Percentiles rank a stretch among this genome's conserved stretches.
These are phyloP conservation scores for Coemansia sp. DNA, from an alignment of 192 early-diverging fungal genomes.

Conservation along the genomic window DNA sequence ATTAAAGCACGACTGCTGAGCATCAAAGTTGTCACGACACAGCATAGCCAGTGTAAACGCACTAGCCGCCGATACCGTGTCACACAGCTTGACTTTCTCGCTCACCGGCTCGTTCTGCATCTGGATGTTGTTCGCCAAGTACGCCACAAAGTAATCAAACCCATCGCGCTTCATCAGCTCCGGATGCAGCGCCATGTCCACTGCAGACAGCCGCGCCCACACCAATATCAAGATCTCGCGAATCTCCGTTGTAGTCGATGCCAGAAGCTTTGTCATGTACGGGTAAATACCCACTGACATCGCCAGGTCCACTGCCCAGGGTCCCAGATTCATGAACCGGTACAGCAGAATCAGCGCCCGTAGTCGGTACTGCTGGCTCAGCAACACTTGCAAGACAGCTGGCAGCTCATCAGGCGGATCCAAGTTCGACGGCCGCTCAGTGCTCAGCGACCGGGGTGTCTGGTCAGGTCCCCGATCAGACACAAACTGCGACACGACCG, in stretches of 20 bases:
- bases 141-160: slow-evolving; percentile 89
- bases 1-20: slow-evolving; percentile 79
- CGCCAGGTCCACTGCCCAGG: slow-evolving; percentile 92
- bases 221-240: slow-evolving; percentile 95
- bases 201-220: slow-evolving; percentile 94
- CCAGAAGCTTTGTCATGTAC: slow-evolving; percentile 93
- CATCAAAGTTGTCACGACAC: slow-evolving; percentile 78
- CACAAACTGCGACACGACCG: slow-evolving; percentile 68
- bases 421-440: slow-evolving; percentile 40
- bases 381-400: slow-evolving; percentile 92
- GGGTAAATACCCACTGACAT: slow-evolving; percentile 95
- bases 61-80: slow-evolving; percentile 58
- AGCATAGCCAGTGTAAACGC: slow-evolving; percentile 92
- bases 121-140: slow-evolving; percentile 72
- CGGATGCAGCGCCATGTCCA: slow-evolving; percentile 83
- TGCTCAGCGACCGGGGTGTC: slow-evolving; percentile 49
- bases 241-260: slow-evolving; percentile 86
- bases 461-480: slow-evolving; percentile 31
- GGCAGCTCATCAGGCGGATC: slow-evolving; percentile 87
- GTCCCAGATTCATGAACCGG: slow-evolving; percentile 87
- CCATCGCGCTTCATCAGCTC: slow-evolving; percentile 91
- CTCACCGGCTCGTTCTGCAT: slow-evolving; percentile 49
- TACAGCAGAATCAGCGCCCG: slow-evolving; percentile 89
- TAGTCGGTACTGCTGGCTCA: slow-evolving; percentile 91
- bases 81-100: slow-evolving; percentile 50